Evolutionary conservation across 1,139 yeast genomes (phyloP).

Genomic region (Zygosaccharomyces sapae): DNA sequence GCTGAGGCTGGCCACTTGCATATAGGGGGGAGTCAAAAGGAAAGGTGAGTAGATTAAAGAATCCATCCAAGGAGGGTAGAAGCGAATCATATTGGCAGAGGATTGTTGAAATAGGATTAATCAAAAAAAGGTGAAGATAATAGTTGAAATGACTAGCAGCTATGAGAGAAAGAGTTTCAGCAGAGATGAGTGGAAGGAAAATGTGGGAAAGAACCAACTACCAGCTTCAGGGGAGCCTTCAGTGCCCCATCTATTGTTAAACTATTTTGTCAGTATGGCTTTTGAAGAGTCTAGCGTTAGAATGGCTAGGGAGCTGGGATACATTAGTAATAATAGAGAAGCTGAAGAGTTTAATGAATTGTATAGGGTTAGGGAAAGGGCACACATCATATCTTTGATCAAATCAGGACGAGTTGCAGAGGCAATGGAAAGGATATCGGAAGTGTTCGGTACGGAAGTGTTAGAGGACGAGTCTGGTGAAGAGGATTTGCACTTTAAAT

Average conservation of each 20-base stretch:
- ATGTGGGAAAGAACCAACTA: slow-evolving; percentile 20
- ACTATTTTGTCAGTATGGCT: slow-evolving; percentile 33
- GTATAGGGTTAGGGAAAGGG: slow-evolving; percentile 30
- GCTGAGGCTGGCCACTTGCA: slow-evolving; percentile 1
- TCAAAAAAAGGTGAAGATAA: not conserved
- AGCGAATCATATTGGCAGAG: not conserved
- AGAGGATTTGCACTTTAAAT: slow-evolving; percentile 52
- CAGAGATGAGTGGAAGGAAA: slow-evolving; percentile 30
- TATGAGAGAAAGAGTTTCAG: slow-evolving; percentile 26
- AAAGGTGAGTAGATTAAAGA: not conserved
- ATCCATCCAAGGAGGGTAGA: no score
- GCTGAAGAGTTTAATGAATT: slow-evolving; percentile 26
- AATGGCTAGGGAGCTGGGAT: slow-evolving; percentile 33
- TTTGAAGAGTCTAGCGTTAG: slow-evolving; percentile 33
- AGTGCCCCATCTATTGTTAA: slow-evolving; percentile 29
- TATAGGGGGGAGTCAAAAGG: not conserved
- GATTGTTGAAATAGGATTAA: not conserved
- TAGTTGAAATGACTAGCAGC: not conserved
- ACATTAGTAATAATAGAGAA: slow-evolving; percentile 26
- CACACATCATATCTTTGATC: slow-evolving; percentile 26
- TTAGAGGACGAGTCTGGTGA: slow-evolving; percentile 21
- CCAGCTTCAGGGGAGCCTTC: slow-evolving; percentile 26
- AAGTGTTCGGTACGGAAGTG: slow-evolving; percentile 28
- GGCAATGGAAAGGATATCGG: slow-evolving; percentile 30
- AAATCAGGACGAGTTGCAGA: slow-evolving; percentile 27